Evolutionary conservation across 1,284 basidiomycete species (phyloP).

Genomic region (Ustilago shanxiensis): DNA sequence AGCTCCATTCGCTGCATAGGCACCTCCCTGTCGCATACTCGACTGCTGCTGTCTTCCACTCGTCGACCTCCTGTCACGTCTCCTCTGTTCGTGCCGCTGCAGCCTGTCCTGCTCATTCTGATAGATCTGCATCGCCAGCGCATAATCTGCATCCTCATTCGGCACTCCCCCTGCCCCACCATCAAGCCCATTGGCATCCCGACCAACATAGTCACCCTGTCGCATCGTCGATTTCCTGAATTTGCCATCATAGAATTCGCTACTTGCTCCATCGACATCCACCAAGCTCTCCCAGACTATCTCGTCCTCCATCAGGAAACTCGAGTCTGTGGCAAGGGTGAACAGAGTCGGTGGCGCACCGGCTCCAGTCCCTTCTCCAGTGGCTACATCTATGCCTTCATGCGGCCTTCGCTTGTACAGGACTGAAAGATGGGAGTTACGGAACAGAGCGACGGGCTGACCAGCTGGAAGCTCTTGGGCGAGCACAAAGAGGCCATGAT

Average conservation of each 20-base stretch:
- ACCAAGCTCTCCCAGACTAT: constrained; percentile 89
- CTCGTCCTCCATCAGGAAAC: constrained; percentile 80
- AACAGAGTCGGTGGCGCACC: constrained; percentile 73
- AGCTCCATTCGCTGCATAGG: background rate
- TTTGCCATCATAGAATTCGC: constrained; percentile 57
- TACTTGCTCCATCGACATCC: constrained; percentile 80
- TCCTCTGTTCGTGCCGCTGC: constrained; percentile 38
- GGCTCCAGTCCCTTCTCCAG: background rate
- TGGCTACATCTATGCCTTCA: constrained; percentile 31
- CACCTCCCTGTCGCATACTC: background rate
- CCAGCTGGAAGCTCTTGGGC: constrained; percentile 70
- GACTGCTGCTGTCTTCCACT: constrained; percentile 11
- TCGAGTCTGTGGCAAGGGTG: constrained; percentile 83
- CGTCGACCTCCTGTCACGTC: constrained; percentile 21
- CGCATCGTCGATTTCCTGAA: constrained; percentile 47
- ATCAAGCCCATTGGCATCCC: constrained; percentile 15
- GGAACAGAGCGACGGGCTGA: constrained; percentile 83
- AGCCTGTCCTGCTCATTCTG: constrained; percentile 52
- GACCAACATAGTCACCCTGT: constrained; percentile 44
- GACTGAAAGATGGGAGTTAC: constrained; percentile 88
- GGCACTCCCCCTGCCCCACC: constrained; percentile 8
- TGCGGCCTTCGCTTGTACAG: constrained; percentile 74
- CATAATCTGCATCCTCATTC: constrained; percentile 56
- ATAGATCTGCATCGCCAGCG: constrained; percentile 59
- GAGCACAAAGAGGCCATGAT: constrained; percentile 76